These are phyloP conservation scores for Suillus discolor DNA, from an alignment of 768 basidiomycete genomes.

Conservation along the genomic window DNA sequence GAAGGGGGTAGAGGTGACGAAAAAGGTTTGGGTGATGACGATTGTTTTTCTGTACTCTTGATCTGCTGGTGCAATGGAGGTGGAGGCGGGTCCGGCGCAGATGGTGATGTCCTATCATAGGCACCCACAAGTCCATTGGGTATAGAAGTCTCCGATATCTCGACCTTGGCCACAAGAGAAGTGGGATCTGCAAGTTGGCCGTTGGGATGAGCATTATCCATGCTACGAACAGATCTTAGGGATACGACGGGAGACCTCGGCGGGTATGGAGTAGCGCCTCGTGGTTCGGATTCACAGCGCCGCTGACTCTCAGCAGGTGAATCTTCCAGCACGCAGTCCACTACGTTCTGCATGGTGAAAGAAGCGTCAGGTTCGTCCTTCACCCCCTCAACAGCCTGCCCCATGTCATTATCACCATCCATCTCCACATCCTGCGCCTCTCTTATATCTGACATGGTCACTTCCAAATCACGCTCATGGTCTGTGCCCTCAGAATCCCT, in stretches of 20 bases:
- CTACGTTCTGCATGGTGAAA: not conserved
- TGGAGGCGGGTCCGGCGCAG: not conserved
- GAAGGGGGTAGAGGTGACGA: not conserved
- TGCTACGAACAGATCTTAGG: not conserved
- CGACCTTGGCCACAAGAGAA: not conserved
- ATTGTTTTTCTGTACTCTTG: not conserved
- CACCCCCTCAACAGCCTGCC: conserved; percentile 3
- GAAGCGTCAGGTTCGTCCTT: not conserved
- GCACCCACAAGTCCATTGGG: not conserved
- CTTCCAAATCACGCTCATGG: not conserved
- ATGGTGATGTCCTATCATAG: not conserved
- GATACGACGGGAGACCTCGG: not conserved
- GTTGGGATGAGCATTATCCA: not conserved
- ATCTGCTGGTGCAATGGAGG: conserved; percentile 2
- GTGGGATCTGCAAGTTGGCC: not conserved
- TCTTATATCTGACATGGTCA: not conserved
- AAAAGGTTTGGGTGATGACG: not conserved
- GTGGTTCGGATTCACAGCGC: not conserved
- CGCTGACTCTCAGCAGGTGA: not conserved
- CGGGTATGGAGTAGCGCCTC: not conserved
- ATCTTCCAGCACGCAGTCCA: not conserved
- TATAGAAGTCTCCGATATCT: not conserved
- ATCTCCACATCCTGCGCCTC: conserved; percentile 17
- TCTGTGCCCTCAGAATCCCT: conserved; percentile 1
- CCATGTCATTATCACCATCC: conserved; percentile 12